A percentile compares a stretch with the other conserved stretches of the same genome.
Evolutionary conservation across 2,329 filamentous ascomycete genomes (phyloP).

Genomic region (Diatrype stigma): DNA sequence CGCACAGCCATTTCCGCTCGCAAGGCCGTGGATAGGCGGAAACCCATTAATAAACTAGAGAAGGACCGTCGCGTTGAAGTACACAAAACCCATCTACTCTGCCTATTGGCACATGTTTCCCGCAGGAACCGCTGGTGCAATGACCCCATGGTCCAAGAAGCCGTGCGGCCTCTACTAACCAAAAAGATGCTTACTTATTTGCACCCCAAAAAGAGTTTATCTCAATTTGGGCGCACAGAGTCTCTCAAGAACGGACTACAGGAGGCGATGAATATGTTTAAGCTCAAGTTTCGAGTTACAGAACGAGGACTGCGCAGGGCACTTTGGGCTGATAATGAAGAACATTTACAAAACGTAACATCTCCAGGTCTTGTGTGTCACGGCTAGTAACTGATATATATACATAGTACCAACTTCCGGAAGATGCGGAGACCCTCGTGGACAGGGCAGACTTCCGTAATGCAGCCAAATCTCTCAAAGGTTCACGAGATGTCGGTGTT

Average conservation of each 20-base stretch:
- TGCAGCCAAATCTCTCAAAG: constrained; percentile 65
- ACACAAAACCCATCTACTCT: constrained; percentile 85
- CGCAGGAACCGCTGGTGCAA: constrained; percentile 89
- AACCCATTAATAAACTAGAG: constrained; percentile 51
- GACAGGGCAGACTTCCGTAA: constrained; percentile 70
- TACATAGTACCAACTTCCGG: constrained; percentile 49
- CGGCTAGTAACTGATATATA: constrained; percentile 6
- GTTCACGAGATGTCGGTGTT: constrained; percentile 84
- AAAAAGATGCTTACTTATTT: constrained; percentile 64
- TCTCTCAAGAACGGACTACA: constrained; percentile 77
- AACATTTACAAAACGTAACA: constrained; percentile 55
- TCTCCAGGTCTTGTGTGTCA: constrained; percentile 9
- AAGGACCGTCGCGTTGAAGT: constrained; percentile 60
- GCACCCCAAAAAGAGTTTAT: constrained; percentile 60
- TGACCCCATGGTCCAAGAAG: constrained; percentile 61
- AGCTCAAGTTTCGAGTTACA: constrained; percentile 64
- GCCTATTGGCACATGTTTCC: constrained; percentile 72
- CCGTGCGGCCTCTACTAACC: constrained; percentile 61
- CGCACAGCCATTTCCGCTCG: constrained; percentile 31
- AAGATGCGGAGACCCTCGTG: constrained; percentile 62
- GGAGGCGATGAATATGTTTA: constrained; percentile 64
- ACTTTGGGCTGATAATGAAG: constrained; percentile 68
- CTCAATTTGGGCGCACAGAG: constrained; percentile 72
- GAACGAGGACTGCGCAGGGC: constrained; percentile 66
- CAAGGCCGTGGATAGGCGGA: constrained; percentile 40